phyloP scores from a whole-genome alignment of 2,329 filamentous ascomycete species.

The Xylariaceae sp. region DNA sequence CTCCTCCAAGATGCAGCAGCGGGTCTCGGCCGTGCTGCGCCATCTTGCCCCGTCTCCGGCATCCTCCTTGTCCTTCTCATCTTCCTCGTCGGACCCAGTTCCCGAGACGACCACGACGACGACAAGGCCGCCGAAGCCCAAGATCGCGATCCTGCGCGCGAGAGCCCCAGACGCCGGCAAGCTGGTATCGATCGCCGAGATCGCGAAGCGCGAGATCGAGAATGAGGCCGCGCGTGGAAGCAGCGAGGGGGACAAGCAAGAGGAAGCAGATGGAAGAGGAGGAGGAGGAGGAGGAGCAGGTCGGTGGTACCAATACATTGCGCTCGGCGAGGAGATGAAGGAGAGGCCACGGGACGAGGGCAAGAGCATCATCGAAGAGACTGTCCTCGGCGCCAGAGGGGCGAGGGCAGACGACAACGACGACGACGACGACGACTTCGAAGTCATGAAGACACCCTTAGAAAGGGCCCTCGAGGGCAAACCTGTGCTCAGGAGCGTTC shows the following conservation, averaged over 20 bases:
- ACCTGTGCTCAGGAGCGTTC: conserved; percentile 36
- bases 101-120: not conserved
- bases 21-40: conserved; percentile 36
- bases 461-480: conserved; percentile 43
- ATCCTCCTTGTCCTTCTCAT: conserved; percentile 1
- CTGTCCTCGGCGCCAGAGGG: conserved; percentile 32
- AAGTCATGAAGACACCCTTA: conserved; percentile 49
- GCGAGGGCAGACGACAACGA: too few relatives aligned
- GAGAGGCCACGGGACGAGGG: conserved; percentile 20
- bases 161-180: conserved; percentile 50
- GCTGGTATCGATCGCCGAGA: conserved; percentile 60
- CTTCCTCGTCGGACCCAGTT: too few relatives aligned
- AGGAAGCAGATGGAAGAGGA: conserved; percentile 24
- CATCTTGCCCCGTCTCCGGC: conserved; percentile 35
- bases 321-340: conserved; percentile 40
- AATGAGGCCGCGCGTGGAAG: conserved; percentile 26
- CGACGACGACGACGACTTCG: conserved; percentile 42
- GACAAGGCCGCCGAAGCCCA: conserved; percentile 19
- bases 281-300: conserved; percentile 1
- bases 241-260: conserved; percentile 5
- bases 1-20: conserved; percentile 51
- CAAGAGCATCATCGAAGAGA: conserved; percentile 33
- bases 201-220: conserved; percentile 49
- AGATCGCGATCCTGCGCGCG: conserved; percentile 39
- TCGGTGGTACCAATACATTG: conserved; percentile 50